A percentile compares a stretch with the other conserved stretches of the same genome.
Evolutionary conservation across 164 flowering plant species (phyloP).

Genomic region (Vitis rupestris): DNA sequence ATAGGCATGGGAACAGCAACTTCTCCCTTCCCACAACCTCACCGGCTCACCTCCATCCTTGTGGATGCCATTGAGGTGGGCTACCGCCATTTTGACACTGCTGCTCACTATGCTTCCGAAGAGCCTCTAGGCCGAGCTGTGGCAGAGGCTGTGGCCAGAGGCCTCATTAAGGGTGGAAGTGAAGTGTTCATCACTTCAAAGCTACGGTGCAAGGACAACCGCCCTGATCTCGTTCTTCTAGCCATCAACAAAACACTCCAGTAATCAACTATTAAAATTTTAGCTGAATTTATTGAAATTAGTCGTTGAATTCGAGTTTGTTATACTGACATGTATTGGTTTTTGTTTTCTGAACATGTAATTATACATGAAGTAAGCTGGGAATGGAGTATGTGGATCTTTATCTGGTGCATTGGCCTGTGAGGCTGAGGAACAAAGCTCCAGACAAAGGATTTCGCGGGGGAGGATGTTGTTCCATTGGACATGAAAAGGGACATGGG

Average conservation of each 20-base stretch:
- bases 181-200: constrained; percentile 47
- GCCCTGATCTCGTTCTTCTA: constrained; percentile 30
- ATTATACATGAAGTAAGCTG: constrained; percentile 9
- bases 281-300: no score
- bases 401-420: constrained; percentile 32
- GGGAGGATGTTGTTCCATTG: constrained; percentile 13
- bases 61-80: not conserved
- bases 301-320: no score
- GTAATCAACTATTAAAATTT: constrained; percentile 9
- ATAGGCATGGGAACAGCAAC: not conserved
- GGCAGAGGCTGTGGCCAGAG: constrained; percentile 1
- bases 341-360: no score
- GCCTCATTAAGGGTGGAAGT: constrained; percentile 25
- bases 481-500: constrained; percentile 28
- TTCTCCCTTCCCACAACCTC: not conserved
- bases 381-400: constrained; percentile 29
- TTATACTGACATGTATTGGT: no score
- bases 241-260: constrained; percentile 26
- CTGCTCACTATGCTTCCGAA: not conserved
- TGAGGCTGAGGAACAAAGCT: constrained; percentile 14
- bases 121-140: constrained; percentile 1
- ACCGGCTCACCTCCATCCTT: not conserved
- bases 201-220: constrained; percentile 27
- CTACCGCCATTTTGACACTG: constrained; percentile 2
- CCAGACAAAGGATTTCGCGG: not conserved